Conservation (phyloP, 2,329 filamentous ascomycete genomes). For the Cladosporium sp. region DNA sequence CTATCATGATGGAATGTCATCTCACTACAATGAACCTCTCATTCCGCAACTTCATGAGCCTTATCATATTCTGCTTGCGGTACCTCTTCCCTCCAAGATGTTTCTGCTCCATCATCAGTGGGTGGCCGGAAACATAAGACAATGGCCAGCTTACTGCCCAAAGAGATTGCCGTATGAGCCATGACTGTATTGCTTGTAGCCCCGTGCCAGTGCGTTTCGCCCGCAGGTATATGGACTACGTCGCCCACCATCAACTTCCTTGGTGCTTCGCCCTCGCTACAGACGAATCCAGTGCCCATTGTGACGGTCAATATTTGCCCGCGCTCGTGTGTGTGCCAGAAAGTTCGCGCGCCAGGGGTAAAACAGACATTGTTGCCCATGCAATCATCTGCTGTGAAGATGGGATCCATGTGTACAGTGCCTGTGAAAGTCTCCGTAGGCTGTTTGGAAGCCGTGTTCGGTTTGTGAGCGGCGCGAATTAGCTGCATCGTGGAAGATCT, state of each 20-base stretch:
- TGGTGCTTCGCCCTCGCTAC: conserved; percentile 38
- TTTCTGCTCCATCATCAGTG: conserved; percentile 20
- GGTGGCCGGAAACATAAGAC: not conserved
- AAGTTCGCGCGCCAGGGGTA: conserved; percentile 40
- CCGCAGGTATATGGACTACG: conserved; percentile 37
- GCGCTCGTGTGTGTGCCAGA: conserved; percentile 45
- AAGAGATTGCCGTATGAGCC: conserved; percentile 37
- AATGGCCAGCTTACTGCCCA: conserved; percentile 26
- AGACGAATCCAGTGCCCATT: conserved; percentile 40
- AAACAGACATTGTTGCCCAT: conserved; percentile 40
- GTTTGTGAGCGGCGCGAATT: conserved; percentile 26
- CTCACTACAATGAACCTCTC: not conserved
- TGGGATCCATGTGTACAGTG: conserved; percentile 27
- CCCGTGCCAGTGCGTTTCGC: conserved; percentile 45
- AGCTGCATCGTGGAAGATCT: conserved; percentile 22
- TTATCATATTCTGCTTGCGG: conserved; percentile 36
- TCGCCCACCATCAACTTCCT: conserved; percentile 38
- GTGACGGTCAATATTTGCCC: conserved; percentile 42
- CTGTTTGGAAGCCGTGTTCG: conserved; percentile 22
- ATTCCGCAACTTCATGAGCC: conserved; percentile 18
- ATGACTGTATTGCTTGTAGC: conserved; percentile 39
- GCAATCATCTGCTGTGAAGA: conserved; percentile 31
- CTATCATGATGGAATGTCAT: not conserved
- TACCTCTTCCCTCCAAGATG: conserved; percentile 36
- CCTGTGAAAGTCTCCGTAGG: conserved; percentile 28